phyloP scores from a whole-genome alignment of 2,329 filamentous ascomycete genomes.

The Rhytidhysteron rufulum region DNA sequence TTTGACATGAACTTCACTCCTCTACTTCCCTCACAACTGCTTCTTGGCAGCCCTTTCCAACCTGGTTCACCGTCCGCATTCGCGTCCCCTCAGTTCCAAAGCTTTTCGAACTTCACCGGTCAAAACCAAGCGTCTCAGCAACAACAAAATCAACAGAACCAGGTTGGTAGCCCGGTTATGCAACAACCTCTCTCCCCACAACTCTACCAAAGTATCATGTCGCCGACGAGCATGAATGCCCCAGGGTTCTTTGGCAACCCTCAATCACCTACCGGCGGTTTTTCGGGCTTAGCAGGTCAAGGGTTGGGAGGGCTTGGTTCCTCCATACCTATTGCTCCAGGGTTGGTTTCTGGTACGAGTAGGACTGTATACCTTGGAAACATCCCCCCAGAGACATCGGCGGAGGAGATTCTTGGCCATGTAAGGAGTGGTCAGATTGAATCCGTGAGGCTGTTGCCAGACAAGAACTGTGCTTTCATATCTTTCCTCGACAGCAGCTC shows the following conservation, averaged over 20 bases:
- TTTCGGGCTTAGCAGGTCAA: conserved; percentile 60
- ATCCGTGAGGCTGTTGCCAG: conserved; percentile 91
- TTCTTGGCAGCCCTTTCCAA: conserved; percentile 95
- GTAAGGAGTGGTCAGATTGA: conserved; percentile 97
- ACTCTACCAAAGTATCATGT: conserved; percentile 79
- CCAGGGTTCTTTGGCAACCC: conserved; percentile 76
- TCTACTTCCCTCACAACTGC: conserved; percentile 86
- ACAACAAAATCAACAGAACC: conserved; percentile 57
- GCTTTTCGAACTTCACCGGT: conserved; percentile 64
- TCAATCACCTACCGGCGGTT: conserved; percentile 81
- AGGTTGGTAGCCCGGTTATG: conserved; percentile 68
- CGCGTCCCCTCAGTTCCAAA: conserved; percentile 87
- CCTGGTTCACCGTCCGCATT: conserved; percentile 89
- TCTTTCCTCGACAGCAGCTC: conserved; percentile 97
- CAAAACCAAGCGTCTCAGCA: conserved; percentile 56
- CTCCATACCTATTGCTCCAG: conserved; percentile 71
- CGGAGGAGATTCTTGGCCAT: conserved; percentile 94
- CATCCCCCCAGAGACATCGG: conserved; percentile 94
- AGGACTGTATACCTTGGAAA: conserved; percentile 96
- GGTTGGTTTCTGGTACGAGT: conserved; percentile 83
- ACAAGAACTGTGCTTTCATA: conserved; percentile 99
- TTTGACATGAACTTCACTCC: conserved; percentile 99
- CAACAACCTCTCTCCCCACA: conserved; percentile 70
- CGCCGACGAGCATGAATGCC: conserved; percentile 76
- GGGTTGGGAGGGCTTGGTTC: conserved; percentile 64